Evolutionary conservation across 495 filamentous ascomycete genomes (phyloP).

Genomic region (Penicillium malachiteum): DNA sequence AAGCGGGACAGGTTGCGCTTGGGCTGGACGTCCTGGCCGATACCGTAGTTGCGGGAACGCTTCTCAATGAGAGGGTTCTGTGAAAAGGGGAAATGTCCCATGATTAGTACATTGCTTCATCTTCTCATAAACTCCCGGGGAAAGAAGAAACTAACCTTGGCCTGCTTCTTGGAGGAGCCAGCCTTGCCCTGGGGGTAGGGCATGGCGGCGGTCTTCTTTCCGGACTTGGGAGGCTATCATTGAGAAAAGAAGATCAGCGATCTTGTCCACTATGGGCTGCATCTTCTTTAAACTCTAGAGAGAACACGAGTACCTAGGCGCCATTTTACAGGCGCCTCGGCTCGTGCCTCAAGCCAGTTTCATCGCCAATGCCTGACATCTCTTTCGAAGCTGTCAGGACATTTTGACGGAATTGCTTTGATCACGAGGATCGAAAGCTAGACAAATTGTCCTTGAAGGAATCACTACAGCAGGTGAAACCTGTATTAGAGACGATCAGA

Average conservation of each 20-base stretch:
- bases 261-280: constrained; percentile 70
- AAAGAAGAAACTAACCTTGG: constrained; percentile 71
- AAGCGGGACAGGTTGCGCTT: constrained; percentile 96
- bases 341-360: constrained; percentile 77
- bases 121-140: constrained; percentile 14
- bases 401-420: constrained; percentile 44
- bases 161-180: constrained; percentile 83
- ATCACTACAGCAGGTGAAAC: constrained; percentile 40
- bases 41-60: constrained; percentile 95
- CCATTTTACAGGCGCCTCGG: constrained; percentile 57
- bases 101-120: constrained; percentile 19
- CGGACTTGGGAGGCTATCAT: constrained; percentile 99
- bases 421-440: constrained; percentile 34
- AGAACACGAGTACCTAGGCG: constrained; percentile 54
- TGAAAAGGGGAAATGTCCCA: not conserved
- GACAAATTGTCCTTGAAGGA: constrained; percentile 33
- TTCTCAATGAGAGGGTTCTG: constrained; percentile 99
- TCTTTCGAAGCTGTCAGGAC: constrained; percentile 32
- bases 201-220: constrained; percentile 93
- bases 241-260: constrained; percentile 98
- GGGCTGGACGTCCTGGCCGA: constrained; percentile 98
- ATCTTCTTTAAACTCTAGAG: constrained; percentile 93
- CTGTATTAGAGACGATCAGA: constrained; percentile 31
- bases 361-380: constrained; percentile 58
- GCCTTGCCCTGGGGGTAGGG: constrained; percentile 95